Percentiles rank a stretch among this genome's conserved stretches.
phyloP scores from a whole-genome alignment of 73 alveolate species.

The Halteria grandinella region DNA sequence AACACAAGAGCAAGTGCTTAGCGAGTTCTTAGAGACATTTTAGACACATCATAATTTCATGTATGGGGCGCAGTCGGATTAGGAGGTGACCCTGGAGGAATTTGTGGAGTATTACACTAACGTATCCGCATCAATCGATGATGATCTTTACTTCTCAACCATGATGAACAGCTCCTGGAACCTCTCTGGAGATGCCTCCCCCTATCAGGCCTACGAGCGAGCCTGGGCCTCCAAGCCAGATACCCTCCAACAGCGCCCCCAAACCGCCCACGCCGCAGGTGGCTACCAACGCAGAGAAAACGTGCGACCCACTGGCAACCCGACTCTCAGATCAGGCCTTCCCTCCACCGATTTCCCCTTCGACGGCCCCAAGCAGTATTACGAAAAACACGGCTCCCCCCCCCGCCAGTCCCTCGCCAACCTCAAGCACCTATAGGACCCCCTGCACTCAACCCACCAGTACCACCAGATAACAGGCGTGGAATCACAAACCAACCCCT shows the following conservation, averaged over 20 bases:
- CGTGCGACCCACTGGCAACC: constrained; percentile 57
- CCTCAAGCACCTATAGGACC: not conserved
- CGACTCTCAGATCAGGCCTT: constrained; percentile 64
- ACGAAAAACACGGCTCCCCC: constrained; percentile 38
- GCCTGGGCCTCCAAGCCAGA: too few species aligned
- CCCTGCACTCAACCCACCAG: constrained; percentile 34
- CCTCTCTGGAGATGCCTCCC: constrained; percentile 58
- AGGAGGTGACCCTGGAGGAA: constrained; percentile 77
- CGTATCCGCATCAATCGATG: constrained; percentile 78
- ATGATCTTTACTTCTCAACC: constrained; percentile 76
- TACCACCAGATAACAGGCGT: constrained; percentile 53
- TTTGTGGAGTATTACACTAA: constrained; percentile 80
- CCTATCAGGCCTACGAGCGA: constrained; percentile 17
- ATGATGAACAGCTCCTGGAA: constrained; percentile 91
- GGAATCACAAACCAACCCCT: constrained; percentile 47
- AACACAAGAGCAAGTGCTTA: constrained; percentile 40
- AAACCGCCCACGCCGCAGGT: constrained; percentile 9
- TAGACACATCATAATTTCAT: constrained; percentile 59
- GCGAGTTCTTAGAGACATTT: constrained; percentile 55
- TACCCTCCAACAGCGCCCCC: not conserved
- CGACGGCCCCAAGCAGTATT: constrained; percentile 42
- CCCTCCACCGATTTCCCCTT: constrained; percentile 61
- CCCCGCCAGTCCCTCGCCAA: constrained; percentile 53
- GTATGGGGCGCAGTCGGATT: constrained; percentile 66
- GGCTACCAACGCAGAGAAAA: constrained; percentile 28